Evolutionary conservation across 169 alveolate species (phyloP), one percentile per base, ranked within the genome.

Genomic region (Plasmodium ovale): DNA sequence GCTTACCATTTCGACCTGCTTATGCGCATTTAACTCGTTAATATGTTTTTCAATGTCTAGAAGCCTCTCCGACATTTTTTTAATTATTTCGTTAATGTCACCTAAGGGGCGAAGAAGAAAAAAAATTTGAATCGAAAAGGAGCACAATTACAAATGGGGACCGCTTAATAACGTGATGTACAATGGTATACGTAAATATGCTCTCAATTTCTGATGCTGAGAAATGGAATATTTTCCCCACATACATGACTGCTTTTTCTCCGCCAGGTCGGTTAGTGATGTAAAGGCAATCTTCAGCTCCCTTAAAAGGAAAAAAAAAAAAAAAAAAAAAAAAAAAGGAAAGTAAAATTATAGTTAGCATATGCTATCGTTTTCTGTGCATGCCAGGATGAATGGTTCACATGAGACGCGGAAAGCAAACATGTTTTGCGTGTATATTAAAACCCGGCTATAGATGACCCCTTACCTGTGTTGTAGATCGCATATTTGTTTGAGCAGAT

Each of bases 391-490:
- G 14, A 42, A 14, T 10, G 14, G 53, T 42, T 10, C 0, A 0
- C 53, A 42, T 0, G 53, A 10, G 53, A 42, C 1, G 53, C 7
- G 14, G 53, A 9, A 42, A 42, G 14, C 53, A 42, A 42, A 42
- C 1, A 25, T 1, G 19, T n/a, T n/a, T n/a, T n/a, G n/a, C n/a
- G n/a, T n/a, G n/a, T n/a, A n/a, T n/a, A n/a, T n/a, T n/a, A n/a
- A n/a, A n/a, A n/a, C n/a, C n/a, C n/a, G n/a, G n/a, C n/a, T n/a
- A n/a, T n/a, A n/a, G 44, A 6, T 12, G 6, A 4, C 33, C 25
- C 42, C 60, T 19, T 79, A 79, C 89, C 44, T 79, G 71, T 79
- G 89, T 51, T 79, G 89, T 31, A 79, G 56, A n/a, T 79, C 82
- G 42, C 89, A 79, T 3, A 79, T 79, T 6, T 67, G 89, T 23